These are phyloP conservation scores for Chrysanthemum lavandulifolium DNA, from an alignment of 129 eudicot genomes.

Conservation along the genomic window DNA sequence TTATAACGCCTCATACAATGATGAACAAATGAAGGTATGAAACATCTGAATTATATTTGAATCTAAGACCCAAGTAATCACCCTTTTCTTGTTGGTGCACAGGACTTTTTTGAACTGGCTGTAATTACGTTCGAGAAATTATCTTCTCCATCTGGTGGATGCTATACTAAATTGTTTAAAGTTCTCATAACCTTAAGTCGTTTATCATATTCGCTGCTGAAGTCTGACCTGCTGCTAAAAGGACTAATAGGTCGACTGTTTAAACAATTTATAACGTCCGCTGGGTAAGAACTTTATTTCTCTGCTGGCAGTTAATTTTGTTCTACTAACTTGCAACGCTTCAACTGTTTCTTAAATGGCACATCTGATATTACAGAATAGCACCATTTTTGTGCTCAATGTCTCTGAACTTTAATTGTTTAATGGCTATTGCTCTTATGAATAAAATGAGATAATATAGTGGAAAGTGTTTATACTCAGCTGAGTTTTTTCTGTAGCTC, in stretches of 20 bases:
- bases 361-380: not conserved
- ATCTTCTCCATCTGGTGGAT: slow-evolving; percentile 33
- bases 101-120: slow-evolving; percentile 14
- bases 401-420: no score
- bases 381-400: not conserved
- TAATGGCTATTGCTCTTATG: not conserved
- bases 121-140: slow-evolving; percentile 39
- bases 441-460: not conserved
- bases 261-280: slow-evolving; percentile 29
- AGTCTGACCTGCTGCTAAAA: slow-evolving; percentile 41
- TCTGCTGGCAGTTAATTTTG: not conserved
- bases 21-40: no score
- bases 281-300: slow-evolving; percentile 32
- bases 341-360: not conserved
- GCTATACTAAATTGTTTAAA: slow-evolving; percentile 30
- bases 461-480: not conserved
- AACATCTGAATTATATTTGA: no score
- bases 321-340: not conserved
- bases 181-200: slow-evolving; percentile 30
- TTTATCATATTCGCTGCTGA: slow-evolving; percentile 28
- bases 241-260: slow-evolving; percentile 35
- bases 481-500: slow-evolving; percentile 19
- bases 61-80: no score
- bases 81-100: no score
- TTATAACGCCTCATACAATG: no score